Evolutionary conservation across 768 basidiomycete genomes (phyloP).

Genomic region (Cystobasidium tubakii): DNA sequence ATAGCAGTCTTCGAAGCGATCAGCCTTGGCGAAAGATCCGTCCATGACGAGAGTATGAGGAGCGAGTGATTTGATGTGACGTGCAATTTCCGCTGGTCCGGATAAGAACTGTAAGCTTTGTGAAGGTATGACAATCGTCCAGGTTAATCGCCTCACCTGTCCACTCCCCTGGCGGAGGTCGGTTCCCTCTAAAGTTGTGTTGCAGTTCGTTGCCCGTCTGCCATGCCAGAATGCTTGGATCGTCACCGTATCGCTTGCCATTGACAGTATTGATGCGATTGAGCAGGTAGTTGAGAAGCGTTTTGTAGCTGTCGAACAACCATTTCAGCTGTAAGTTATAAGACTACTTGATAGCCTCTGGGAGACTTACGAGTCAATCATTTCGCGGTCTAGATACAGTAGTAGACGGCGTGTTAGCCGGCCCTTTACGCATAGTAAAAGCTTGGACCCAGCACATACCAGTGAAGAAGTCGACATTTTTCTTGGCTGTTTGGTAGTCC

Average conservation of each 20-base stretch:
- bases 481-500: constrained; percentile 13
- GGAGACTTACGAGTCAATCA: constrained; percentile 21
- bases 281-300: constrained; percentile 40
- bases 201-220: constrained; percentile 47
- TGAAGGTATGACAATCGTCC: too few species aligned
- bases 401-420: background rate
- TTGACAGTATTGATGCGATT: constrained; percentile 46
- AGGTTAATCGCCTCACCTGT: constrained; percentile 41
- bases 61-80: constrained; percentile 44
- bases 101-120: background rate
- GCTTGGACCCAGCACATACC: background rate
- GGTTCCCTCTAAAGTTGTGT: constrained; percentile 31
- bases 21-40: constrained; percentile 43
- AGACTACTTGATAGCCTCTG: too few species aligned
- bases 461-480: constrained; percentile 29
- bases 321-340: too few species aligned
- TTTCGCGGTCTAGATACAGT: constrained; percentile 18
- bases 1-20: constrained; percentile 41
- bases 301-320: constrained; percentile 15
- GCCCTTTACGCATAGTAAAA: too few species aligned
- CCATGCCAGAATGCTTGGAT: constrained; percentile 45
- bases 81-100: constrained; percentile 28
- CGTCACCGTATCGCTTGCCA: constrained; percentile 43
- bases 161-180: constrained; percentile 44
- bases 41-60: constrained; percentile 45